Conservation (phyloP, 352 stramenopile species). For the Blastocystis sp. region DNA sequence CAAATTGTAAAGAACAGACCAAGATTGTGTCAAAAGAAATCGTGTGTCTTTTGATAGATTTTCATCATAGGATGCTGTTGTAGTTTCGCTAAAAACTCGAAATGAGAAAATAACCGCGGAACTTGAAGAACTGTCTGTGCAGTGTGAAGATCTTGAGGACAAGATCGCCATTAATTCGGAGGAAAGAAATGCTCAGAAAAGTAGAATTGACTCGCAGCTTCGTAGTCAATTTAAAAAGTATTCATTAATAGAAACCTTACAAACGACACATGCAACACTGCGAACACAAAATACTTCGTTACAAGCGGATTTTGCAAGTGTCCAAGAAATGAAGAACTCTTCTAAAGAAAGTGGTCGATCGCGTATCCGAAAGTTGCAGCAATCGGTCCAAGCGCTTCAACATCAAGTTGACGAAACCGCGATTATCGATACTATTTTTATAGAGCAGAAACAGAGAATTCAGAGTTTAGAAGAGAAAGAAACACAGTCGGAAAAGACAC, state of each 20-base stretch:
- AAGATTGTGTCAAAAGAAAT: neutral
- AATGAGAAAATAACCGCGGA: neutral
- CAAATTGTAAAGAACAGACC: neutral
- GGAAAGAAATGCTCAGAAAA: neutral
- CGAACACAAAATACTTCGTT: neutral
- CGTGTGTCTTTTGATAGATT: neutral
- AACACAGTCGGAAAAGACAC: neutral
- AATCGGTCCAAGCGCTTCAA: neutral
- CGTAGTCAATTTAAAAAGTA: neutral
- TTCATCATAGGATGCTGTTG: neutral
- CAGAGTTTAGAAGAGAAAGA: constrained; percentile 2
- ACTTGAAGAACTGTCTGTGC: neutral
- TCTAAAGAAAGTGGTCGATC: neutral
- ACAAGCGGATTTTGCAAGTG: neutral
- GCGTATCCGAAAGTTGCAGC: neutral
- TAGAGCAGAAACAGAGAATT: neutral
- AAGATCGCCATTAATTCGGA: neutral
- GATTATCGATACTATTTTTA: neutral
- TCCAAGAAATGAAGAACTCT: constrained; percentile 6
- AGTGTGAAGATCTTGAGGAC: constrained; percentile 27
- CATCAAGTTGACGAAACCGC: neutral
- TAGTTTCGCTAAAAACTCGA: neutral
- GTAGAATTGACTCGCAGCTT: neutral
- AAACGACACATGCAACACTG: neutral
- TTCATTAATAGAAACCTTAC: neutral